Conservation (phyloP, 495 filamentous ascomycete genomes). For the Schizothecium vesticola region DNA sequence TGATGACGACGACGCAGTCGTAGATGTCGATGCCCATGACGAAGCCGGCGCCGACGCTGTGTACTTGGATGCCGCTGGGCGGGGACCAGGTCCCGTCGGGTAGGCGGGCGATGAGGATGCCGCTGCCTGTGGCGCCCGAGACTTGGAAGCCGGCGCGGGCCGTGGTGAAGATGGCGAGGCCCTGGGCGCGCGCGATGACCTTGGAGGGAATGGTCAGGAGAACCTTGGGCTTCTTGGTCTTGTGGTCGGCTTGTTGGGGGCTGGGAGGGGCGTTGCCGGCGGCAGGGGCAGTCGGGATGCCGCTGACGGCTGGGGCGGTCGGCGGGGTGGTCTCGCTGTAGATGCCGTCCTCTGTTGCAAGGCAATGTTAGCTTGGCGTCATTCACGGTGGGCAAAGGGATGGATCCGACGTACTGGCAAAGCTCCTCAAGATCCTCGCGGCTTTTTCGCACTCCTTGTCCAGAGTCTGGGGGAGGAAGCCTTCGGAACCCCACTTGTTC, state of each 20-base stretch:
- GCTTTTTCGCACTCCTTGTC: constrained; percentile 86
- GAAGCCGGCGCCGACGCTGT: constrained; percentile 71
- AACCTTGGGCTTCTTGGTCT: constrained; percentile 22
- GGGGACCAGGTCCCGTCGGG: constrained; percentile 72
- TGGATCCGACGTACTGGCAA: constrained; percentile 56
- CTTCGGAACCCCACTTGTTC: constrained; percentile 55
- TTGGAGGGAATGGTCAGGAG: constrained; percentile 68
- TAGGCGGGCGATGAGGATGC: constrained; percentile 63
- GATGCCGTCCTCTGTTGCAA: constrained; percentile 26
- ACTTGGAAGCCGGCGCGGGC: constrained; percentile 77
- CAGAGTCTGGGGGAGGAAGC: constrained; percentile 70
- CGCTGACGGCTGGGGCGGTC: constrained; percentile 6
- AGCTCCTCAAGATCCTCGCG: constrained; percentile 71
- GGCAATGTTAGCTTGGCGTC: neutral
- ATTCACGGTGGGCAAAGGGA: neutral
- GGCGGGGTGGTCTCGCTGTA: constrained; percentile 21
- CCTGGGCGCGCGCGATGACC: constrained; percentile 69
- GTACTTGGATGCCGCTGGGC: constrained; percentile 68
- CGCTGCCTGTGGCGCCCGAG: constrained; percentile 70
- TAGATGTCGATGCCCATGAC: constrained; percentile 78
- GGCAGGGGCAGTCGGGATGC: constrained; percentile 2
- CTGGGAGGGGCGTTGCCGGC: neutral
- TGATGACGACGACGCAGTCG: constrained; percentile 80
- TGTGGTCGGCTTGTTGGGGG: constrained; percentile 7
- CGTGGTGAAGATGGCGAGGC: constrained; percentile 76